Base-by-base conservation (phyloP, 2,329 filamentous ascomycete genomes). In the Aureobasidium zeae region DNA sequence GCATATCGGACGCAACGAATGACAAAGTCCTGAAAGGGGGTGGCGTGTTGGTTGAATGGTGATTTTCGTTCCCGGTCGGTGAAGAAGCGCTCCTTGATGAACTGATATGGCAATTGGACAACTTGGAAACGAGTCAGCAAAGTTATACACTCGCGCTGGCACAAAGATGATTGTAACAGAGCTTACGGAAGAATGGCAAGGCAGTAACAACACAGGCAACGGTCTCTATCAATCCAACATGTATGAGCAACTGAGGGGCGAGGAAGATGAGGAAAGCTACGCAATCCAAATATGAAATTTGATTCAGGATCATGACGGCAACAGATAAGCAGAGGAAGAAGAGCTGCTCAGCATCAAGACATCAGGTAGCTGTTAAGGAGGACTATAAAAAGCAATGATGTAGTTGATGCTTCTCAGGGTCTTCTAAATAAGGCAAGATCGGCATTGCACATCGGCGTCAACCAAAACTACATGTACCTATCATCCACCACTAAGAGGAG, bases 1-100 rank as follows among this genome's bases (percentile, higher is more conserved):
- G 81, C 82, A 68, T 83, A 87, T 42, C 83, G 74, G 25, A 91
- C 82, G 55, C 81, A 86, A 47, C 83, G 74, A 47, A 89, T 73
- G 36, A 87, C 82, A 31, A 86, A 60, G 56, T 88, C 83, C 59
- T 89, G 83, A 56, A 88, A 89, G 1, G 76, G 63, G 3, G 79
- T 78, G n/a, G 83, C 77, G 43, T 72, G 71, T 52, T 73, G 77
- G n/a, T 81, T 74, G 52, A 87, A 87, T 1, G 75, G 72, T 5
- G 76, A 68, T 49, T 69, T 71, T 5, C 69, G 51, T 19, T 67
- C 53, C 44, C 55, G 57, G 4, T 60, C 56, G 0, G 67, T 66
- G 28, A 78, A 61, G 51, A 73, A 74, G 45, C 77, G 70, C 54
- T 82, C 78, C 32, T 61, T 61, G 26, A 82, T 48, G 52, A 85